Base-by-base conservation (phyloP, 2,329 filamentous ascomycete species). In the Cordyceps cicadae region DNA sequence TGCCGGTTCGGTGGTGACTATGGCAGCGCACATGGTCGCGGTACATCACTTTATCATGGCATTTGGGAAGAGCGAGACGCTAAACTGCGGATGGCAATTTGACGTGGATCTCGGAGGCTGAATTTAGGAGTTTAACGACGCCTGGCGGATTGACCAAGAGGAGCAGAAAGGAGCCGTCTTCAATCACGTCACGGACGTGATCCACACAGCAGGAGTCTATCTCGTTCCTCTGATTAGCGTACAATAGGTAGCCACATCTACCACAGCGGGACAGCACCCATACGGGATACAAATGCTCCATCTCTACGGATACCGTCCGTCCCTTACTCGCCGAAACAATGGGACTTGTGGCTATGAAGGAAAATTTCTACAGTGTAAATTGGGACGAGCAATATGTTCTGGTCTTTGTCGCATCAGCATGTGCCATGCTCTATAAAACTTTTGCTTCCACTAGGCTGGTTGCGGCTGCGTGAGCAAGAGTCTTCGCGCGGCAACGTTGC, bases 161-260 rank as follows among this genome's bases (percentile, higher is more conserved):
- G 19, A 14, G 19, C 4, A 37, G 34, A 52, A 24, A 34, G 24
- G n/a, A 53, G 37, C 56, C 49, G 26, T 34, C 49, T 45, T 53
- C 56, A 37, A 59, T 59, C 56, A 59, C 56, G 56, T 53, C 56
- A 59, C 56, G 19, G 56, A 51, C 1, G 34, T 34, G 56, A 59
- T 59, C 56, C 56, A 59, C 56, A 50, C 21, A 26, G 34, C 26
- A 48, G 52, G 21, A 39, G 17, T 29, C 19, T 43, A 53, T 17
- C n/a, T 24, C 39, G 15, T 43, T 43, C 4, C 24, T 1, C 24
- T 50, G 29, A 29, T 29, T 29, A 41, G 34, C 19, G 32, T 9
- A 39, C 32, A 29, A 29, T 5, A 5, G 29, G 29, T 29, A 5
- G 29, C 29, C 29, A 5, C 29, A 29, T 29, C 29, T 29, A 29